Conservation (phyloP, 2,329 filamentous ascomycete genomes). For the Purpureocillium takamizusanense region DNA sequence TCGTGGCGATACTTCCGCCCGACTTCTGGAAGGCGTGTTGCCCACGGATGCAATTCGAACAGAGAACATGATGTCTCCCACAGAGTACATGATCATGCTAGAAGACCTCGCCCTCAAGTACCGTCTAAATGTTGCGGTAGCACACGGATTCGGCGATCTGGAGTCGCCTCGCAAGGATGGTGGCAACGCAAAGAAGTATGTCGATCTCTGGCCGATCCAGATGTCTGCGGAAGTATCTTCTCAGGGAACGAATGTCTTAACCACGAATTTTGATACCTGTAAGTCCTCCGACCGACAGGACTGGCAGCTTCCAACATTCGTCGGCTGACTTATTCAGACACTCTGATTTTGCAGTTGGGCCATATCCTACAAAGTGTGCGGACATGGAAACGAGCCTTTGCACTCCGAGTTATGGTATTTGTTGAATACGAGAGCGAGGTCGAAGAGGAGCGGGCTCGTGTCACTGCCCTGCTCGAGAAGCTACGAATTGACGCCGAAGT, state of each 20-base stretch:
- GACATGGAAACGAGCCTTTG: conserved; percentile 67
- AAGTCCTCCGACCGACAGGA: conserved; percentile 21
- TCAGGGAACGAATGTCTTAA: conserved; percentile 59
- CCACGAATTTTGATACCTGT: conserved; percentile 88
- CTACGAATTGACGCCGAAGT: conserved; percentile 73
- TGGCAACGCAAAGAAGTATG: conserved; percentile 60
- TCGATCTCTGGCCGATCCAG: conserved; percentile 87
- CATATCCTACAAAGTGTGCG: conserved; percentile 77
- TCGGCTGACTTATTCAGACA: conserved; percentile 31
- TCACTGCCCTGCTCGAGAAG: conserved; percentile 68
- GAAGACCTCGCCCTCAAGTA: conserved; percentile 72
- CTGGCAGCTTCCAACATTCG: background rate
- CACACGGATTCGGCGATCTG: conserved; percentile 68
- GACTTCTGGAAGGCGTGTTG: conserved; percentile 47
- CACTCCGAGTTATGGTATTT: conserved; percentile 71
- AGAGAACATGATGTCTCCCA: conserved; percentile 59
- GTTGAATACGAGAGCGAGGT: conserved; percentile 84
- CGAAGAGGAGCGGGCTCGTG: conserved; percentile 64
- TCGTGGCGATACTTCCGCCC: conserved; percentile 45
- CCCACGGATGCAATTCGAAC: conserved; percentile 63
- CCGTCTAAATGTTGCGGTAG: conserved; percentile 77
- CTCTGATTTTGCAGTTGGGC: conserved; percentile 77
- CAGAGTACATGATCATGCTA: conserved; percentile 71
- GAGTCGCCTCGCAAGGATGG: conserved; percentile 58
- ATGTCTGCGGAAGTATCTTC: conserved; percentile 78